Conservation (phyloP, 768 basidiomycete species). For the Boletus reticuloceps region DNA sequence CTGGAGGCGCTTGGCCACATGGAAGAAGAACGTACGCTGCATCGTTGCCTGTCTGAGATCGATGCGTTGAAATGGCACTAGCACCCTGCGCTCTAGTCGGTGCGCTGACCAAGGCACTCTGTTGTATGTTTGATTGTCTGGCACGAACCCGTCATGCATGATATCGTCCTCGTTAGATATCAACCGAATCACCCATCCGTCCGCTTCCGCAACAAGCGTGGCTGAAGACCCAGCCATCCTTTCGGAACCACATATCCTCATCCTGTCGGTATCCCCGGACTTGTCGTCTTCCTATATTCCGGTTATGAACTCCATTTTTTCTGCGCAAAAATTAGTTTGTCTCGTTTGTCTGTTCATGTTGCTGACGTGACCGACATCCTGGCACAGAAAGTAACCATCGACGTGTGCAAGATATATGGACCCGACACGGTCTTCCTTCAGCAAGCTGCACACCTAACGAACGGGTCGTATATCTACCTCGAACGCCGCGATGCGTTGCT, state of each 20-base stretch:
- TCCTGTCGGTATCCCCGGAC: constrained; percentile 92
- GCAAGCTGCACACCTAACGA: constrained; percentile 94
- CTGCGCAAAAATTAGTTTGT: constrained; percentile 92
- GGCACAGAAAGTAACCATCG: constrained; percentile 88
- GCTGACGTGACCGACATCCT: constrained; percentile 24
- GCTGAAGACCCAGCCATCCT: constrained; percentile 33
- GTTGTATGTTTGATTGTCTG: constrained; percentile 52
- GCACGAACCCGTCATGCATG: neutral
- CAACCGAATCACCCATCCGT: constrained; percentile 49
- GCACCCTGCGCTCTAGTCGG: constrained; percentile 77
- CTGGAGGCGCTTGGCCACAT: constrained; percentile 49
- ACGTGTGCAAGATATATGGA: constrained; percentile 90
- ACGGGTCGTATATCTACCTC: constrained; percentile 88
- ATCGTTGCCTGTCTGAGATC: neutral
- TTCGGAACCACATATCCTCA: constrained; percentile 58
- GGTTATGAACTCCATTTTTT: constrained; percentile 99
- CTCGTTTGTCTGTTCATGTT: neutral
- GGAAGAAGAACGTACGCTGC: constrained; percentile 43
- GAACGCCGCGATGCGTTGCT: constrained; percentile 80
- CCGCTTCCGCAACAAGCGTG: constrained; percentile 26
- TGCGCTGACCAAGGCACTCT: constrained; percentile 88
- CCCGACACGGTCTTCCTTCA: constrained; percentile 94
- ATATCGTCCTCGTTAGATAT: constrained; percentile 53
- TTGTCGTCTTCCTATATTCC: constrained; percentile 90
- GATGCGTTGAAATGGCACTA: constrained; percentile 20